Evolutionary conservation across 352 stramenopile genomes (phyloP), one percentile per base, ranked within the genome.

Genomic region (Phytopythium sindhum): DNA sequence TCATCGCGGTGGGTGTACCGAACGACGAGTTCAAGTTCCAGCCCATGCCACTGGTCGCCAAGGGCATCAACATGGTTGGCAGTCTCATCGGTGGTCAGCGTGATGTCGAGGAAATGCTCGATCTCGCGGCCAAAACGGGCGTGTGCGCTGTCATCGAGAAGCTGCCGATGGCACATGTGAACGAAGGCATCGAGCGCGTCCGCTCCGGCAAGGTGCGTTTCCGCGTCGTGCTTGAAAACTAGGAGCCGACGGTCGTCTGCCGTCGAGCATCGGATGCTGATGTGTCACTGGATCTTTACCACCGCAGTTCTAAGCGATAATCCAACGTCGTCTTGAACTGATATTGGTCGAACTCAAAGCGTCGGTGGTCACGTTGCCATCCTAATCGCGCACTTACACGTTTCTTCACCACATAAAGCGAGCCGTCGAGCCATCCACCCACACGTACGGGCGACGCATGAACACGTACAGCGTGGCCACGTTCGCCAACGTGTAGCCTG

Each of bases 401-500:
- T n/a, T 4, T 41, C 56, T 50, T 84, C 70, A 96, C 88, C 88
- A 96, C 86, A 96, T 95, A 68, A 96, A 96, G 28, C 87, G 80
- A 19, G 81, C 88, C 37, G 70, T 85, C 1, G 81, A 81, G 44
- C 86, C 88, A 62, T 96, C 87, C 11, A 83, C 81, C 88, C 88
- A 96, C 26, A 31, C 57, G 61, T 91, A 96, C 1, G 88, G 81
- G 14, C 68, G 72, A 56, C 79, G 78, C 14, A 95, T 42, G 62
- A 91, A 96, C 7, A 92, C 63, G 70, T 89, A 91, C 60, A 93
- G 39, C 42, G 86, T 95, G 31, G 70, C 51, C 15, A 65, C 61
- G 62, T 96, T 96, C 15, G 91, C 70, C 24, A 73, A 35, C n/a
- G 70, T 68, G 57, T 84, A 96, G 8, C 39, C 68, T n/a, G 65